Evolutionary conservation across 306 rosid genomes (phyloP).

Genomic region (Comarum palustre): DNA sequence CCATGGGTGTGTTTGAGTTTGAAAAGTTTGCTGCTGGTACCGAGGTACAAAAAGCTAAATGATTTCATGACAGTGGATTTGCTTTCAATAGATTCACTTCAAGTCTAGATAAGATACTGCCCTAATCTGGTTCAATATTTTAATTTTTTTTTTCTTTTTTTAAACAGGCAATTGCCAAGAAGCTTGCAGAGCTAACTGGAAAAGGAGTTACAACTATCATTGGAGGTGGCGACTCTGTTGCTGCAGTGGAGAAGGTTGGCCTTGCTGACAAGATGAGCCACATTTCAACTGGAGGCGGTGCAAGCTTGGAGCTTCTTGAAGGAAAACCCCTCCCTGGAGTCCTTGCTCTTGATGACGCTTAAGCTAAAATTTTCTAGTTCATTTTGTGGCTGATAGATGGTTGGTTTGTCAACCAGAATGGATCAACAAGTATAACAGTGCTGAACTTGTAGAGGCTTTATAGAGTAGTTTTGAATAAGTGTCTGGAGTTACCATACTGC

Average conservation of each 20-base stretch:
- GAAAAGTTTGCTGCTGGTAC: constrained; percentile 88
- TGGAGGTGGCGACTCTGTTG: constrained; percentile 98
- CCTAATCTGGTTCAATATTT: not conserved
- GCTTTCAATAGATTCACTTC: too few species aligned
- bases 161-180: constrained; percentile 73
- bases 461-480: constrained; percentile 19
- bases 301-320: constrained; percentile 98
- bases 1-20: constrained; percentile 97
- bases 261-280: constrained; percentile 96
- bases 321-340: constrained; percentile 94
- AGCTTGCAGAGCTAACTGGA: constrained; percentile 80
- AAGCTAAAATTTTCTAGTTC: constrained; percentile 18
- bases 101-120: not conserved
- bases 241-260: constrained; percentile 93
- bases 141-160: not conserved
- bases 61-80: not conserved
- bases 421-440: constrained; percentile 23
- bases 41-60: constrained; percentile 40
- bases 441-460: constrained; percentile 37
- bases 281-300: constrained; percentile 97
- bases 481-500: constrained; percentile 2
- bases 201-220: constrained; percentile 91
- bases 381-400: constrained; percentile 31
- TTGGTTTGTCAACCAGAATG: constrained; percentile 44
- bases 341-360: constrained; percentile 84